Percentiles rank a stretch among this genome's conserved stretches.
Conservation (phyloP, 1,284 basidiomycete genomes). For the Apiotrichum siamense region DNA sequence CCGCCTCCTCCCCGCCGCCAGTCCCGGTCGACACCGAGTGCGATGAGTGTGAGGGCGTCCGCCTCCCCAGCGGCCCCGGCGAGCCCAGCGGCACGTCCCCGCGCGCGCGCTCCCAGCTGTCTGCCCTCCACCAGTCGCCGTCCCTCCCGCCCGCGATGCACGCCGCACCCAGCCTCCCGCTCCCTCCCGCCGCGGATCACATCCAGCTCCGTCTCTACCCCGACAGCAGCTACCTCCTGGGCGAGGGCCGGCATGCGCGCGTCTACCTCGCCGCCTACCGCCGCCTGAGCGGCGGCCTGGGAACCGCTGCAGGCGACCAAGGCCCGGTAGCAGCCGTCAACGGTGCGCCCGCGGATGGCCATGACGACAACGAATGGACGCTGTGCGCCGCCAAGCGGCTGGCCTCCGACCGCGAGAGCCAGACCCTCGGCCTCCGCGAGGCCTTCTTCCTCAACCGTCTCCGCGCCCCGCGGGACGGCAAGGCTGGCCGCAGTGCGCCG, state of each 20-base stretch:
- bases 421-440: constrained; percentile 49
- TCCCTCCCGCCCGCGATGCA: constrained; percentile 17
- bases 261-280: constrained; percentile 48
- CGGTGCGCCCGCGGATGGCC: background rate
- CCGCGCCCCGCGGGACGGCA: constrained; percentile 13
- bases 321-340: too few species aligned
- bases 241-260: constrained; percentile 48
- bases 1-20: constrained; percentile 14
- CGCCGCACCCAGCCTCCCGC: constrained; percentile 18
- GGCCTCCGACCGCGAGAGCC: constrained; percentile 47
- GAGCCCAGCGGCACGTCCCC: background rate
- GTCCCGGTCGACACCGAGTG: background rate
- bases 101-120: constrained; percentile 15
- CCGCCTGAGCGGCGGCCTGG: background rate
- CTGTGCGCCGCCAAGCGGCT: constrained; percentile 50
- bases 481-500: constrained; percentile 1
- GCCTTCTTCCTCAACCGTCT: constrained; percentile 50
- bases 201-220: constrained; percentile 37
- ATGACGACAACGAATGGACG: constrained; percentile 25
- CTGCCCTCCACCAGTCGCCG: constrained; percentile 39
- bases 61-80: background rate
- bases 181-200: constrained; percentile 29
- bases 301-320: too few species aligned
- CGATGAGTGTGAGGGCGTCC: background rate
- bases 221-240: constrained; percentile 41